Evolutionary conservation across 208 protist species (phyloP).

Genomic region (Leishmania guyanensis): DNA sequence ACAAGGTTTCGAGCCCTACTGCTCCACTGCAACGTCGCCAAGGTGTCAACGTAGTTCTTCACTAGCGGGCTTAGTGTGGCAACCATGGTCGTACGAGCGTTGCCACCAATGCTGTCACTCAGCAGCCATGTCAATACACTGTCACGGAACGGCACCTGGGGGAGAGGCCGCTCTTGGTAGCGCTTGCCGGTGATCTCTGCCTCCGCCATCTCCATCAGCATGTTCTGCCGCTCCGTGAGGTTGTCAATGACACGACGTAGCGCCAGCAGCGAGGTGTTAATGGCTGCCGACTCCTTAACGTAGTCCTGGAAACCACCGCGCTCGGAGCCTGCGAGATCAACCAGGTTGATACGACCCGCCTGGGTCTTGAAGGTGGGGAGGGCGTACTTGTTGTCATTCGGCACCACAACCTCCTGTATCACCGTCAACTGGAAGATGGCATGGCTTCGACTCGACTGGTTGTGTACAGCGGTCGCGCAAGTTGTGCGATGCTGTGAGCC

Average conservation of each 20-base stretch:
- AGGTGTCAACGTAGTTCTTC: slow-evolving; percentile 89
- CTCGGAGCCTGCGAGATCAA: slow-evolving; percentile 91
- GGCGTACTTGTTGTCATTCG: slow-evolving; percentile 72
- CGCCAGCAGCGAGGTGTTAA: slow-evolving; percentile 90
- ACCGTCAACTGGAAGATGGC: slow-evolving; percentile 91
- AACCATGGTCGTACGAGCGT: slow-evolving; percentile 92
- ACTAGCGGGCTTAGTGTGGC: slow-evolving; percentile 88
- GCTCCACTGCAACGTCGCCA: slow-evolving; percentile 91
- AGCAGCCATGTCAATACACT: slow-evolving; percentile 91
- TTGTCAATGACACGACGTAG: slow-evolving; percentile 90
- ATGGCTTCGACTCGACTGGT: slow-evolving; percentile 90
- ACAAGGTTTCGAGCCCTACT: slow-evolving; percentile 90
- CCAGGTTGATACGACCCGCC: slow-evolving; percentile 87
- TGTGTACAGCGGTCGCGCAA: slow-evolving; percentile 90
- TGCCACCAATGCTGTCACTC: slow-evolving; percentile 91
- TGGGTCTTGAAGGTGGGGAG: slow-evolving; percentile 63
- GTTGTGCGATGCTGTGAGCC: slow-evolving; percentile 93
- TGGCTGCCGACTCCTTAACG: slow-evolving; percentile 90
- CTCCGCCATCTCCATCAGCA: slow-evolving; percentile 86
- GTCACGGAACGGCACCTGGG: slow-evolving; percentile 92
- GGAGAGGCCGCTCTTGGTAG: slow-evolving; percentile 68
- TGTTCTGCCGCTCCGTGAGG: slow-evolving; percentile 87
- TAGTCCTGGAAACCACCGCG: slow-evolving; percentile 90
- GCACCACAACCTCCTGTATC: slow-evolving; percentile 70
- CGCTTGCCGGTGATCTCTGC: slow-evolving; percentile 66